Base-by-base conservation (phyloP, 1,139 yeast genomes). In the Geotrichum cucujoidarum region DNA sequence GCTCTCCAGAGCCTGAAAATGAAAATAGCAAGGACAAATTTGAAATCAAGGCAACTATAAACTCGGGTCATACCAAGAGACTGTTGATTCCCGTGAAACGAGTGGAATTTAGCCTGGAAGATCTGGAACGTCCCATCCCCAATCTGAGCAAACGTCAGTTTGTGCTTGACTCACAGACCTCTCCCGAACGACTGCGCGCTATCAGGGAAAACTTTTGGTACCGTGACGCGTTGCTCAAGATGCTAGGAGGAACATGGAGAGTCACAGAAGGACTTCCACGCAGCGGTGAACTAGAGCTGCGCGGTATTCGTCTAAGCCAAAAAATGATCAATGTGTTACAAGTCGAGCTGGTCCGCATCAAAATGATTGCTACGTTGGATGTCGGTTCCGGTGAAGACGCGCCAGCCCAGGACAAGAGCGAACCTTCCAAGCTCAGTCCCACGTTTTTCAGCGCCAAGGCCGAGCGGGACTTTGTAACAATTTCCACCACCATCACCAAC, bases 121-220 rank as follows among this genome's bases (percentile, higher is more conserved):
- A 75, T 40, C 61, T 78, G 16, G 62, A 68, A 3, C 65, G 66
- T 35, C 75, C 78, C 0, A 81, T 90, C 27, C 97, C 97, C n/a
- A 81, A 87, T 25, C 68, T 89, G 38, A 65, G 84, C 36, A 78
- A 80, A 40, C 80, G 81, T 52, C 96, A 89, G 65, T 86, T 81
- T 60, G 72, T 88, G 17, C 76, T 81, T 31, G 83, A 83, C 57
- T 75, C 79, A 45, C 75, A 74, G 45, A 61, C 80, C 25, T 69
- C 79, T 0, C 79, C 76, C 2, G 69, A 75, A 66, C 57, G 82
- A 75, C 49, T 85, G 76, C 50, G 72, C 67, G 55, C 62, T 55
- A 38, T 80, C 66, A 73, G 79, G 51, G 81, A 80, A 54, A 68
- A 77, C 5, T 92, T 89, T 63, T 92, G 98, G 98, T 75, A 84